Evolutionary conservation across 805 yeast genomes (phyloP).

Genomic region (Limtongia smithiae): DNA sequence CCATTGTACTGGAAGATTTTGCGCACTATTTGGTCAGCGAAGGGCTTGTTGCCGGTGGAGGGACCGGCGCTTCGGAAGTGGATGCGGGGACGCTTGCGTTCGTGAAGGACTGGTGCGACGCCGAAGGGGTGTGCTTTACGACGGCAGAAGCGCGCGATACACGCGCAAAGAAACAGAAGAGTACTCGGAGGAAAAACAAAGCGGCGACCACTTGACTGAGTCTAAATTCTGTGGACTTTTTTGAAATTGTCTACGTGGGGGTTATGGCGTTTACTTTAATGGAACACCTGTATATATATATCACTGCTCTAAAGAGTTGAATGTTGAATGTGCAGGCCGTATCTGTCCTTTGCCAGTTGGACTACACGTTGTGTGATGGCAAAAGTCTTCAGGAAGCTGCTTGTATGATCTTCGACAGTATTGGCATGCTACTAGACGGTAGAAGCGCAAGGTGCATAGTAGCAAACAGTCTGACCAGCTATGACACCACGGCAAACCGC

Average conservation of each 20-base stretch:
- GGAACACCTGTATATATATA: neutral
- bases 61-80: neutral
- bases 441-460: neutral
- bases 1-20: constrained; percentile 22
- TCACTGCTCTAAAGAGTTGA: neutral
- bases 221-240: too few species aligned
- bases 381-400: constrained; percentile 31
- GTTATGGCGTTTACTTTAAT: neutral
- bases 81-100: neutral
- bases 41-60: constrained; percentile 2
- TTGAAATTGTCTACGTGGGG: neutral
- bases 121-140: constrained; percentile 11
- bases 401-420: constrained; percentile 12
- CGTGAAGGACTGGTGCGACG: constrained; percentile 28
- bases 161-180: constrained; percentile 1
- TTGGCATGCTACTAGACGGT: constrained; percentile 1
- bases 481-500: too few species aligned
- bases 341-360: constrained; percentile 30
- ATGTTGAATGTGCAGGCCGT: constrained; percentile 26
- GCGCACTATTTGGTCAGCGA: constrained; percentile 10
- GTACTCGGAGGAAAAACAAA: neutral
- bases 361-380: constrained; percentile 1
- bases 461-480: too few species aligned
- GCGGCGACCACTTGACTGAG: too few species aligned
- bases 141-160: too few species aligned